Evolutionary conservation across 2,329 filamentous ascomycete species (phyloP).

Genomic region (Colletotrichum australisinense): DNA sequence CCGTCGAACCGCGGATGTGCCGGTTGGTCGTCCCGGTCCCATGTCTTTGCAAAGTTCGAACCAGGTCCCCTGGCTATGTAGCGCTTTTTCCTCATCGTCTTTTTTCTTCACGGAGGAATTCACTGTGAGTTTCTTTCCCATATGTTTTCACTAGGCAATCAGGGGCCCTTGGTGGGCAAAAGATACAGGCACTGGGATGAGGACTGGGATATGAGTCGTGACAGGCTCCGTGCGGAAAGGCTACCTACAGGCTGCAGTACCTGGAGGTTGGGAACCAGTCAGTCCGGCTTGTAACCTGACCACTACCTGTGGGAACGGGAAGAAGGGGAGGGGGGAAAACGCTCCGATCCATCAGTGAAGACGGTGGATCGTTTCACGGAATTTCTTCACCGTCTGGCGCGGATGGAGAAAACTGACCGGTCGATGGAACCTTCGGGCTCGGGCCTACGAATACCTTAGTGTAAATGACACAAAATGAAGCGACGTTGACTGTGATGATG

Average conservation of each 20-base stretch:
- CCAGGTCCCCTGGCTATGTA: conserved; percentile 9
- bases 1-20: conserved; percentile 33
- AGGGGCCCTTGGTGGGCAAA: background rate
- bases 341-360: conserved; percentile 14
- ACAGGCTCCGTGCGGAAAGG: conserved; percentile 14
- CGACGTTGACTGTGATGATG: background rate
- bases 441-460: background rate
- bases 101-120: background rate
- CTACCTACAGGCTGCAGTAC: background rate
- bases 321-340: background rate
- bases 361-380: conserved; percentile 22
- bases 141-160: background rate
- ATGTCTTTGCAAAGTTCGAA: background rate
- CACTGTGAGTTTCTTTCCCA: background rate
- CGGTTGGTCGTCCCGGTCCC: conserved; percentile 22
- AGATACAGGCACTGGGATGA: background rate
- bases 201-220: conserved; percentile 30
- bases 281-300: conserved; percentile 23
- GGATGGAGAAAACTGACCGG: background rate
- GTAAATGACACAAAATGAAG: background rate
- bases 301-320: conserved; percentile 5
- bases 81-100: background rate
- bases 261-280: background rate
- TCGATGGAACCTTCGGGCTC: background rate
- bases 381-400: conserved; percentile 4